Evolutionary conservation across 2,329 filamentous ascomycete genomes (phyloP), one percentile per base, ranked within the genome.

Genomic region (Apiospora hydei): DNA sequence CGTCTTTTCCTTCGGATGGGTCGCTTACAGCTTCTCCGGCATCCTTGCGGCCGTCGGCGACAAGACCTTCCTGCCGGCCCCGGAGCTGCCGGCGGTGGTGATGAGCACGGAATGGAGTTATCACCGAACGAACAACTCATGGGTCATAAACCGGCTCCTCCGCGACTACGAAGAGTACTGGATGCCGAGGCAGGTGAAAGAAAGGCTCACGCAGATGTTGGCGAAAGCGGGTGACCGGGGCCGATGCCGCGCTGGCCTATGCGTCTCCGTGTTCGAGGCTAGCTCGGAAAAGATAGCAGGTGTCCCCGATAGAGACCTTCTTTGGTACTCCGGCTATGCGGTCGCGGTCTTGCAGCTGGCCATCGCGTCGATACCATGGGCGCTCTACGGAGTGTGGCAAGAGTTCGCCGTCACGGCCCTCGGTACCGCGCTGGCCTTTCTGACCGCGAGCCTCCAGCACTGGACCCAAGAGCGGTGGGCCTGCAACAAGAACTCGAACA

Each of bases 1-100:
- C 21, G 61, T 44, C 18, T 67, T 67, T 43, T 67, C 61, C 21
- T 67, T 67, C 18, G 61, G 61, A 6, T 67, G 61, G 61, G 61
- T 67, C 18, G 18, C 61, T 18, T 67, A 67, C 13, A 44, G 61
- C 61, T 41, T 67, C 61, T 67, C 61, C 1, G 41, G 11, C 18
- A 41, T 67, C 34, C 61, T 67, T 10, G 34, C 61, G 1, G 61
- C 61, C 1, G 18, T 41, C 0, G 61, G 61, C 61, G 34, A 67
- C 4, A 67, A n/a, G 34, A 67, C 34, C 18, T 44, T 67, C 4
- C 18, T 67, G 34, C 61, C 61, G 18, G 24, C 34, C 18, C 34
- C 34, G 13, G 61, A 57, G 24, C 24, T 57, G 24, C 51, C 51
- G 2, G 51, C 24, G 3, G 13, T 57, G 1, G 51, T 57, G 24